Percentiles rank a stretch among this genome's conserved stretches.
Conservation (phyloP, 257 asterid genomes). For the Scutellaria baicalensis region DNA sequence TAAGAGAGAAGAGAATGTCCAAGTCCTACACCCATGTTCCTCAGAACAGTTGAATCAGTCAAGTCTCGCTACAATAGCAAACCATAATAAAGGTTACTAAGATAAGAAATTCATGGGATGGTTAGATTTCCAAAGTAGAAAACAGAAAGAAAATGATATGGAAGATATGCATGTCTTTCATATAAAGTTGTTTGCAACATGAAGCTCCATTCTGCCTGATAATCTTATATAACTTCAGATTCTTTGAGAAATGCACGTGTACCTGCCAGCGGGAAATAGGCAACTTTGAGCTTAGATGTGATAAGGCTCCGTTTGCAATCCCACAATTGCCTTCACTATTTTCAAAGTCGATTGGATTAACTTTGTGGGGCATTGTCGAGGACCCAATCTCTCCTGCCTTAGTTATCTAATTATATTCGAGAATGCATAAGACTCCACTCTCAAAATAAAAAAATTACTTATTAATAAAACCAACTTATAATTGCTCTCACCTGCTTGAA, state of each 20-base stretch:
- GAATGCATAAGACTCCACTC: background rate
- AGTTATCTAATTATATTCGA: slow-evolving; percentile 46
- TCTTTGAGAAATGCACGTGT: background rate
- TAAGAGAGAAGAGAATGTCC: slow-evolving; percentile 91
- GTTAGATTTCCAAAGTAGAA: slow-evolving; percentile 1
- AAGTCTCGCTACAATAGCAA: slow-evolving; percentile 62
- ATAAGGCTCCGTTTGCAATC: slow-evolving; percentile 58
- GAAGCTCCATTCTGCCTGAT: background rate
- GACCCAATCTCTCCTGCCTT: slow-evolving; percentile 92
- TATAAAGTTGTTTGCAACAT: background rate
- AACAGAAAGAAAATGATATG: background rate
- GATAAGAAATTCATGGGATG: background rate
- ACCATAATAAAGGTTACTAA: background rate
- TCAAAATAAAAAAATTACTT: background rate
- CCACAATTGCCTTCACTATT: slow-evolving; percentile 88
- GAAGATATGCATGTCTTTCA: background rate
- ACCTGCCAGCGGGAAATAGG: slow-evolving; percentile 96
- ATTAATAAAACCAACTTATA: background rate
- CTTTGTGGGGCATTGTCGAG: slow-evolving; percentile 95
- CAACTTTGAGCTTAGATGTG: slow-evolving; percentile 66
- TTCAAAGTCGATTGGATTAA: slow-evolving; percentile 88
- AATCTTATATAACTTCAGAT: background rate
- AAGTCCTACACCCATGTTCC: slow-evolving; percentile 86
- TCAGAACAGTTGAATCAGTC: slow-evolving; percentile 82
- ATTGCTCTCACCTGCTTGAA: slow-evolving; percentile 65